A percentile compares a stretch with the other conserved stretches of the same genome.
Conservation (phyloP, 306 rosid genomes). For the Corylus avellana region DNA sequence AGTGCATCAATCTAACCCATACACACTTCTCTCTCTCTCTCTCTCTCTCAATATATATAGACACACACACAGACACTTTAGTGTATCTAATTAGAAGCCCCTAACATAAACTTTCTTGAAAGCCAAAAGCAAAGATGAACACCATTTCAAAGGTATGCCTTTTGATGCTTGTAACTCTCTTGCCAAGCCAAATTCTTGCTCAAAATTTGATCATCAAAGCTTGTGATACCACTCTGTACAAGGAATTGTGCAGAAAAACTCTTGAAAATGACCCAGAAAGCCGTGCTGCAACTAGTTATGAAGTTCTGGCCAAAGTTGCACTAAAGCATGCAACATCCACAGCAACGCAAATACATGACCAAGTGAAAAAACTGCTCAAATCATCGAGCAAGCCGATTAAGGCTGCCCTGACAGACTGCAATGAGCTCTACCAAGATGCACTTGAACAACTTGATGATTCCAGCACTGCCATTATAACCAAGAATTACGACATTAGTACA, state of each 20-base stretch:
- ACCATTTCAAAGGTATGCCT: not conserved
- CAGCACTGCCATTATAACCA: not conserved
- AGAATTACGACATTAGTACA: constrained; percentile 3
- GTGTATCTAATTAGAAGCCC: no score
- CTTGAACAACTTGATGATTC: not conserved
- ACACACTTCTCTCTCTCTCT: no score
- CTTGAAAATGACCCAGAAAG: not conserved
- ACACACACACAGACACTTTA: no score
- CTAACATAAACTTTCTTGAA: no score
- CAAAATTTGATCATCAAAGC: not conserved
- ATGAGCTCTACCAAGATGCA: constrained; percentile 2
- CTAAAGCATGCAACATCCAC: not conserved
- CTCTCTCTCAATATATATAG: no score
- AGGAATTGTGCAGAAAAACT: not conserved
- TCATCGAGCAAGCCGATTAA: no score
- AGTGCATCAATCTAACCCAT: no score
- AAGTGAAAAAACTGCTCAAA: not conserved
- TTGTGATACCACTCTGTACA: not conserved
- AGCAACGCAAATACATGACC: not conserved
- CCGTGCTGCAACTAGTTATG: not conserved
- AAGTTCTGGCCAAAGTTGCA: constrained; percentile 4
- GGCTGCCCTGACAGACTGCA: constrained; percentile 7
- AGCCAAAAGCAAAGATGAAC: not conserved
- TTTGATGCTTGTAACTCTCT: not conserved
- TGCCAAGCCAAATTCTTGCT: not conserved